Base-by-base conservation (phyloP, 352 stramenopile species). In the Phytopythium delawarense region DNA sequence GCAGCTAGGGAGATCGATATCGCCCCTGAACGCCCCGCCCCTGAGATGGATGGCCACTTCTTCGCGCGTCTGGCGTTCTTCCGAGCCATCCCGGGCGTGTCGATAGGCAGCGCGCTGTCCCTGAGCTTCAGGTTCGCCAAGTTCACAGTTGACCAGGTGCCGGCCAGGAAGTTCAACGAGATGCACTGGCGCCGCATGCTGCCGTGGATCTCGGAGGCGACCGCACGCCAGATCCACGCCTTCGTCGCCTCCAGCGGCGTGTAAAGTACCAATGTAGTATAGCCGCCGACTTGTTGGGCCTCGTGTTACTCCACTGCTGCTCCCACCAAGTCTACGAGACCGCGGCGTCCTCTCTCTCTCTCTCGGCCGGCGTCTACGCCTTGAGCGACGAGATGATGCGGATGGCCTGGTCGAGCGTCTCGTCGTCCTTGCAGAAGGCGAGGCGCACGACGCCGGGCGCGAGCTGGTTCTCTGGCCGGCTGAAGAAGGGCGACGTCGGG, bases 391-490 rank as follows among this genome's bases (percentile, higher is more conserved):
- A 68, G 64, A 95, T 94, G 66, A 92, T 76, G 46, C 78, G 69
- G 52, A 94, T 92, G 35, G 93, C 93, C 45, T 92, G 78, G 58
- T 93, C 74, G 21, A 98, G 70, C 7, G 92, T 98, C 61, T 96
- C 84, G 65, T 99, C 96, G 63, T 96, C 95, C 72, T 99, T 99
- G 72, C 96, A 99, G 79, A 97, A 99, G 11, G 95, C 96, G 61
- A 99, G 92, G 46, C 97, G 92, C 32, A 94, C 81, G 34, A 96
- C 56, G 13, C 79, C 87, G 0, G 74, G 79, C 16, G 88, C 87
- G 12, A 96, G 68, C 48, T 86, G 78, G 62, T 96, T 80, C 64
- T 96, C 94, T 1, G 78, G 74, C 21, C 72, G 67, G 46, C 81
- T 88, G 73, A 98, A 98, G 78, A 98, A 99, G 20, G 91, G 88